phyloP scores from a whole-genome alignment of 495 filamentous ascomycete species.

The Oleoguttula mirabilis region DNA sequence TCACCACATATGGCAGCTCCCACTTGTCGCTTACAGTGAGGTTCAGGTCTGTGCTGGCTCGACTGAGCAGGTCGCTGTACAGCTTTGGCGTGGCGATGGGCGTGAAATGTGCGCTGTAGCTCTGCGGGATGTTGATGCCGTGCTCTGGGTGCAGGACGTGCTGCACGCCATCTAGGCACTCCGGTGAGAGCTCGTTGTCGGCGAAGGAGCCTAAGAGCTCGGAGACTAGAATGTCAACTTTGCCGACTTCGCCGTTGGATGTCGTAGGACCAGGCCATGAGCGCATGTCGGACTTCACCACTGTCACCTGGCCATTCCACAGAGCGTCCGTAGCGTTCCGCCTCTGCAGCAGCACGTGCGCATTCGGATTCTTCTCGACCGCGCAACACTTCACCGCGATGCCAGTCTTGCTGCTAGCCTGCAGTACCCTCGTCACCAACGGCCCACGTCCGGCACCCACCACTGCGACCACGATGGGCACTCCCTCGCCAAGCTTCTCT shows the following conservation, averaged over 20 bases:
- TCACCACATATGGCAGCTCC: slow-evolving; percentile 83
- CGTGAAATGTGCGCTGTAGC: slow-evolving; percentile 82
- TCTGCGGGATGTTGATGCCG: slow-evolving; percentile 85
- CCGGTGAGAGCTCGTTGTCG: slow-evolving; percentile 38
- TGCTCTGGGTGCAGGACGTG: slow-evolving; percentile 58
- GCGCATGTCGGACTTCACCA: slow-evolving; percentile 96
- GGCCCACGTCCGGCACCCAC: slow-evolving; percentile 88
- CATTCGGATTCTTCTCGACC: slow-evolving; percentile 96
- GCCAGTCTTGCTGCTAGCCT: slow-evolving; percentile 61
- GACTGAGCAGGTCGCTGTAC: slow-evolving; percentile 60
- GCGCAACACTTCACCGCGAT: slow-evolving; percentile 77
- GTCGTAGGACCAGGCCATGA: slow-evolving; percentile 70
- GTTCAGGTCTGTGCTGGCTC: slow-evolving; percentile 41
- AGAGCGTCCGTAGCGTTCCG: slow-evolving; percentile 54
- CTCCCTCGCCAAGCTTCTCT: slow-evolving; percentile 52
- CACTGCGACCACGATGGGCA: slow-evolving; percentile 70
- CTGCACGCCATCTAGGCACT: slow-evolving; percentile 84
- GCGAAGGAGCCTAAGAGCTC: slow-evolving; percentile 79
- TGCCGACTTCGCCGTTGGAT: slow-evolving; percentile 30
- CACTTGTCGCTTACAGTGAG: slow-evolving; percentile 41
- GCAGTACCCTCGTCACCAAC: slow-evolving; percentile 71
- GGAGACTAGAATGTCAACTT: slow-evolving; percentile 85
- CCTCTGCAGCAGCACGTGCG: slow-evolving; percentile 77
- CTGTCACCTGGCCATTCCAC: slow-evolving; percentile 64
- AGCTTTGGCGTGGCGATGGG: slow-evolving; percentile 85